Base-by-base conservation (phyloP, 1,284 basidiomycete species). In the Peniophora sp. region DNA sequence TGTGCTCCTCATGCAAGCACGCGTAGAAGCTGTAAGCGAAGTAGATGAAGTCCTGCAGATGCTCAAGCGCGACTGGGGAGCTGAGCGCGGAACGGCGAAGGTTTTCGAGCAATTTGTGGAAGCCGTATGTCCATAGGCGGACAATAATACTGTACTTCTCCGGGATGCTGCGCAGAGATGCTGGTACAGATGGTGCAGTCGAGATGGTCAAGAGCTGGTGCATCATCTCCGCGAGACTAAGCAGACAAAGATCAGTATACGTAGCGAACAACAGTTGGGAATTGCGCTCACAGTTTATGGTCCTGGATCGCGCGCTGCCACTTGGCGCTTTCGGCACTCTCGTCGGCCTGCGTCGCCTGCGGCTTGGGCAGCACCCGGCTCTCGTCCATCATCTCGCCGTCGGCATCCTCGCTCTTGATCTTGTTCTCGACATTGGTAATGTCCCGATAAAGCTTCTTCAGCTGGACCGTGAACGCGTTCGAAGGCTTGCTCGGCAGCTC, bases 11-110 rank as follows among this genome's bases (percentile, higher is more conserved):
- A 50, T 93, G 75, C 6, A 99, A 77, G 43, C 86, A 83, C 0
- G 92, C 88, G 70, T 98, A 98, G 62, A 95, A 96, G 0, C 84
- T 85, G 67, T 99, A 99, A 0, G 95, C 90, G 59, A 92, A 96
- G 62, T 95, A 94, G 48, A 98, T 92, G 60, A 95, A 96, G 57
- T 96, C 64, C 61, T 68, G 66, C 2, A 69, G 61, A 42, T 68
- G 62, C 37, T 69, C 68, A 6, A 67, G 55, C 2, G 68, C 68
- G 24, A 68, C 58, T 85, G 58, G 88, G 83, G 39, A 98, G 75
- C 56, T 91, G 81, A 51, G 83, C 53, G 85, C 94, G 0, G 88
- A 86, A 49, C 88, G 85, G 6, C 94, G 85, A 36, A 99, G 79
- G 11, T 88, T 82, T 65, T 97, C 93, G 55, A 98, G 83, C 46